Evolutionary conservation across 129 eudicot genomes (phyloP), one percentile per base, ranked within the genome.

Genomic region (Apium graveolens): DNA sequence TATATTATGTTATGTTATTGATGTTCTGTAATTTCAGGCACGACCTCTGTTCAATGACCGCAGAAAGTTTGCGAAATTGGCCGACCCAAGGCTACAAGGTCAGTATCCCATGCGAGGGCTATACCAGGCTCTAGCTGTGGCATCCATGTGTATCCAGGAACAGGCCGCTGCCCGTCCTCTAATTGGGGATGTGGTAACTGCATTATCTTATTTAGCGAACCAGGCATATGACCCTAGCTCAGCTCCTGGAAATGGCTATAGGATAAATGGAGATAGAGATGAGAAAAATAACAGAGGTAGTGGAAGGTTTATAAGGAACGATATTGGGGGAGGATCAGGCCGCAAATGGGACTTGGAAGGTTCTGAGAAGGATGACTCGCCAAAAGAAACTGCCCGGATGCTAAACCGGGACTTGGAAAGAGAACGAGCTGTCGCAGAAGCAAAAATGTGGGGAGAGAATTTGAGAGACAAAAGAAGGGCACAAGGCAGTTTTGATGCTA

Each of bases 361-460:
- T 42, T 87, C 90, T 0, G 97, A 95, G 72, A 90, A 82, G 80
- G 97, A 93, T 9, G 96, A 90, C 46, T 95, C 99, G 10, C 98
- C 98, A 9, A 86, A 86, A 78, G 98, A 95, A 76, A 82, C 89
- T 12, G 89, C 87, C 0, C 89, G 82, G 80, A 92, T 91, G 77
- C 71, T 89, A 76, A 90, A 87, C 68, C 81, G 90, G 49, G 94
- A 88, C 76, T 85, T 95, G 66, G 97, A 90, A 24, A 85, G 99
- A 68, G 99, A 95, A 86, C 81, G 96, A 11, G 97, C 97, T 3
- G 99, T 92, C 65, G 97, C 99, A 1, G 97, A 95, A 88, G 97
- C 99, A 4, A 95, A 92, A 77, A 90, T 95, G 96, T 95, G 99
- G 99, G 96, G 96, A 11, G 99, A 86, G 68, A 89, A 89, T 77